Evolutionary conservation across 179 eudicot genomes (phyloP).

Genomic region (Carnegiea gigantea): DNA sequence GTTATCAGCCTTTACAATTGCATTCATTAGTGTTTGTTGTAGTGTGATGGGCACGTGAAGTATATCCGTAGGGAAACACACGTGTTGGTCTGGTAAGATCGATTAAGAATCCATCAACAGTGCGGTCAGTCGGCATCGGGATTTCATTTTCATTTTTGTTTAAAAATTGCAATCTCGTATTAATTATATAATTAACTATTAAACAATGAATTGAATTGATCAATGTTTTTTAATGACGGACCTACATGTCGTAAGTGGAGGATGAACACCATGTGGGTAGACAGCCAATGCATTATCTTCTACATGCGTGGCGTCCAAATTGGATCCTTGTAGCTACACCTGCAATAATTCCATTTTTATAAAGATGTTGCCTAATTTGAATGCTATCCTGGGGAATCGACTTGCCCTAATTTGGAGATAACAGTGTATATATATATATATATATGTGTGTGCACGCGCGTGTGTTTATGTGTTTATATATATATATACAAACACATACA

Average conservation of each 20-base stretch:
- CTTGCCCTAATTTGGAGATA: background rate
- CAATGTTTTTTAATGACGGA: background rate
- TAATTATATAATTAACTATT: background rate
- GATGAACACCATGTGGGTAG: background rate
- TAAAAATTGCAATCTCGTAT: background rate
- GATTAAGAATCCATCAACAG: slow-evolving; percentile 18
- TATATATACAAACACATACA: no score
- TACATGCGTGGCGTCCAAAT: background rate
- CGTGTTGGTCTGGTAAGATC: background rate
- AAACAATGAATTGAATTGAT: background rate
- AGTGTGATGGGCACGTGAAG: background rate
- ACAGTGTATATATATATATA: no score
- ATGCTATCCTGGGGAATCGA: background rate
- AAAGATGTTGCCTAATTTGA: background rate
- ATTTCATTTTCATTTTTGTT: background rate
- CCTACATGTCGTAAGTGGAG: background rate
- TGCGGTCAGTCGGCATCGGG: slow-evolving; percentile 13
- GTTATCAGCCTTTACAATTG: no score
- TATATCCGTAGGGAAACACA: background rate
- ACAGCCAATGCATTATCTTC: slow-evolving; percentile 1
- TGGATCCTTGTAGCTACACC: background rate
- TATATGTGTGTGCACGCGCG: no score
- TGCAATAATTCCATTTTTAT: background rate
- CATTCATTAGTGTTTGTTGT: no score
- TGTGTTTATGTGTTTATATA: no score